Evolutionary conservation across 176 grass and related monocot species (phyloP), one percentile per base, ranked within the genome.

Genomic region (Paspalum notatum): DNA sequence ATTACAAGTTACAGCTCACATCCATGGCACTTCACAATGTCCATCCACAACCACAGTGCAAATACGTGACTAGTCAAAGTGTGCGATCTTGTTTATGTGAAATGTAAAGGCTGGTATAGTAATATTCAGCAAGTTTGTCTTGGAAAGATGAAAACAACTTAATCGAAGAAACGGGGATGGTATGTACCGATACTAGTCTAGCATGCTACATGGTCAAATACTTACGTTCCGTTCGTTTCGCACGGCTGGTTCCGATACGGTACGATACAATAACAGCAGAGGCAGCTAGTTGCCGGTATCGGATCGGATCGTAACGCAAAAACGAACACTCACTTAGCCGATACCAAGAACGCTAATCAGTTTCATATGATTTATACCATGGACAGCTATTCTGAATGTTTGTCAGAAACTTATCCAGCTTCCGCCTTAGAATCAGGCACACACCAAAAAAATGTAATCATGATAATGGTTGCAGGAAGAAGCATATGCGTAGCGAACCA

Each of bases 71-170:
- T 73, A 11, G 62, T 63, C 0, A 15, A 76, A 55, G 17, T 49
- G 42, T 65, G 18, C 13, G 41, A 51, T 15, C 61, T 41, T 48
- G 54, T 70, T 5, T 22, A 82, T 43, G 48, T 46, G 69, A 80
- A 16, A 21, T 38, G 43, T 63, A 81, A 76, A 63, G 20, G 32
- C 57, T 82, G 15, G 54, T 41, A 64, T 39, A 76, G 49, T 44
- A 75, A 25, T 16, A 71, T 85, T 74, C 56, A 84, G 54, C 44
- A 74, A 84, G 53, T 54, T 61, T 27, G 9, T 37, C 42, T 75
- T 80, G 15, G 14, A 62, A 80, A 71, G 13, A 80, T 55, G 20
- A 62, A 69, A 84, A 68, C 5, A 66, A 74, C 24, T 68, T 25
- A 9, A 41, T n/a, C 10, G 15, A 85, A 76, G 26, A 70, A 76